phyloP scores from a whole-genome alignment of 2,329 filamentous ascomycete genomes.

The Sporothrix brasiliensis region DNA sequence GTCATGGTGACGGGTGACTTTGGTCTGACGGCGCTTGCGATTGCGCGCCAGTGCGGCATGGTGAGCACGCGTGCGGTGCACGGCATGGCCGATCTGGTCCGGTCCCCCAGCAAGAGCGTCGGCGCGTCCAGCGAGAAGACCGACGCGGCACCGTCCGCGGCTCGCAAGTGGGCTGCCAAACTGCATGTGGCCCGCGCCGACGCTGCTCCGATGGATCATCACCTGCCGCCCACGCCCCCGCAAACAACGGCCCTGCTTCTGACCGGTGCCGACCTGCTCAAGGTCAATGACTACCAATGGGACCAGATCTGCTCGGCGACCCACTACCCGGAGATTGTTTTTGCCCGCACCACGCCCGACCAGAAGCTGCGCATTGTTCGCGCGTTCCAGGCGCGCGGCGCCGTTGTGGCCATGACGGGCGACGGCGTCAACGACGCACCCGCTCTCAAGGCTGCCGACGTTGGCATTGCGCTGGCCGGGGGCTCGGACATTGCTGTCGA shows the following conservation, averaged over 20 bases:
- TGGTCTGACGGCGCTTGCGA: conserved; percentile 71
- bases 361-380: conserved; percentile 78
- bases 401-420: conserved; percentile 75
- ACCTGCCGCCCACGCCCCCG: background rate
- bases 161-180: background rate
- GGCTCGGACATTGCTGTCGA: conserved; percentile 67
- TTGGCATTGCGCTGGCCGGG: conserved; percentile 60
- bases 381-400: conserved; percentile 66
- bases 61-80: conserved; percentile 51
- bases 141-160: background rate
- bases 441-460: conserved; percentile 73
- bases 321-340: conserved; percentile 70
- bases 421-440: conserved; percentile 76
- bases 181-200: background rate
- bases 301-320: conserved; percentile 53
- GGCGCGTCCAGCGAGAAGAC: background rate
- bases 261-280: conserved; percentile 66
- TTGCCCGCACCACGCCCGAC: conserved; percentile 74
- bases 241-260: conserved; percentile 46
- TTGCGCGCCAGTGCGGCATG: conserved; percentile 72
- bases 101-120: background rate
- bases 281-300: conserved; percentile 70
- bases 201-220: background rate
- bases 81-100: background rate
- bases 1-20: conserved; percentile 84